Percentiles rank a stretch among this genome's conserved stretches.
phyloP scores from a whole-genome alignment of 371 early-diverging fungal genomes.

The Rhizopus arrhizus region DNA sequence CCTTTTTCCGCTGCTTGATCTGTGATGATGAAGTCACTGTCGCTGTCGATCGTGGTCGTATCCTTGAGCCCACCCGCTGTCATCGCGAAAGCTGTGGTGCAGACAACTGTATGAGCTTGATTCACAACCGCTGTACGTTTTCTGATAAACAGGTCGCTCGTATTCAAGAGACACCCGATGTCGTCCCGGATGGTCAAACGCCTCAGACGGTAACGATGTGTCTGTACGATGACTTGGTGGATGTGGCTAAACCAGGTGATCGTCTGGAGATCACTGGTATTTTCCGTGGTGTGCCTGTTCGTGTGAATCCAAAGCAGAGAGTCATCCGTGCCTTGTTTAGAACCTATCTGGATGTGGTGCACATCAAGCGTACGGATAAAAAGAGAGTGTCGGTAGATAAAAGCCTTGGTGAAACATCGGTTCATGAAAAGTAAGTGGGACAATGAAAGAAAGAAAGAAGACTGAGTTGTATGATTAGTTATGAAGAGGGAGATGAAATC shows the following conservation, averaged over 20 bases:
- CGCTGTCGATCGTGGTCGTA: constrained; percentile 89
- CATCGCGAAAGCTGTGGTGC: constrained; percentile 77
- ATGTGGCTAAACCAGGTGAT: constrained; percentile 97
- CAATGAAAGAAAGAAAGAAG: not conserved
- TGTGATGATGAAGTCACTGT: constrained; percentile 86
- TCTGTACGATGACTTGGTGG: constrained; percentile 94
- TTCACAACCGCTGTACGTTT: constrained; percentile 94
- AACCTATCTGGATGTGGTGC: constrained; percentile 97
- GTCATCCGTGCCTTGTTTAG: constrained; percentile 94
- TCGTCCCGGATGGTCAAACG: constrained; percentile 98
- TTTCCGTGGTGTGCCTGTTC: constrained; percentile 95
- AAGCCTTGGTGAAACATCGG: constrained; percentile 48
- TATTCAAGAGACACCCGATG: constrained; percentile 99
- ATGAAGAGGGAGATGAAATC: constrained; percentile 72
- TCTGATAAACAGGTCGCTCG: constrained; percentile 96
- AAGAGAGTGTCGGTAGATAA: constrained; percentile 63
- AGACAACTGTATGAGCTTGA: constrained; percentile 82
- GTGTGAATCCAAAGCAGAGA: constrained; percentile 90
- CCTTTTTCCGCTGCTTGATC: constrained; percentile 88
- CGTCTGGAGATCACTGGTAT: constrained; percentile 93
- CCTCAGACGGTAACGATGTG: constrained; percentile 96
- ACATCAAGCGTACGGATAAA: constrained; percentile 80
- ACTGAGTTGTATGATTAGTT: constrained; percentile 25
- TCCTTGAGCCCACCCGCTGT: constrained; percentile 94
- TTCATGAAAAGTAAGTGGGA: constrained; percentile 44